Evolutionary conservation across 805 yeast genomes (phyloP).

Genomic region (Wilhelminamyces savonicus): DNA sequence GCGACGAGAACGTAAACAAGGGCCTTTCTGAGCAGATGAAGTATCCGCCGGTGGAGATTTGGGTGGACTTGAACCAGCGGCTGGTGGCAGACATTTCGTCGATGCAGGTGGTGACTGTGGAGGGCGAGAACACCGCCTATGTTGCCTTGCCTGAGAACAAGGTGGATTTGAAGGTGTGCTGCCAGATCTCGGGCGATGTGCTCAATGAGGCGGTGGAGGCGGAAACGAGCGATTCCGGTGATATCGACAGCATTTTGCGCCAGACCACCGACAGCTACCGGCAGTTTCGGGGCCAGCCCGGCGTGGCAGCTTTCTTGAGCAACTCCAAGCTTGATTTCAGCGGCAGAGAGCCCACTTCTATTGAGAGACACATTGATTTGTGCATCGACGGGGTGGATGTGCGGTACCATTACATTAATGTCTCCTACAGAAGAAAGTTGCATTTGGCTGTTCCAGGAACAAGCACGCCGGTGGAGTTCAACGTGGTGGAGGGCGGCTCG

Average conservation of each 20-base stretch:
- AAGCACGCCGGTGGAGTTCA: constrained; percentile 39
- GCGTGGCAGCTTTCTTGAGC: constrained; percentile 34
- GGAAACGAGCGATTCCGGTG: constrained; percentile 1
- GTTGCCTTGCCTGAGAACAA: constrained; percentile 35
- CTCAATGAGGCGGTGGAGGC: constrained; percentile 11
- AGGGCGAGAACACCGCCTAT: constrained; percentile 36
- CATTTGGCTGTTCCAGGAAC: too few relatives aligned
- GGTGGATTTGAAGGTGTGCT: constrained; percentile 41
- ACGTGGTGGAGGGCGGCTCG: constrained; percentile 50
- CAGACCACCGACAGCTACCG: constrained; percentile 19
- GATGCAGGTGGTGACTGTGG: constrained; percentile 38
- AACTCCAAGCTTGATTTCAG: constrained; percentile 33
- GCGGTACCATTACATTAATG: constrained; percentile 38
- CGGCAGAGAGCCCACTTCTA: constrained; percentile 26
- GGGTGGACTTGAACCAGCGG: constrained; percentile 40
- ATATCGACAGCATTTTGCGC: constrained; percentile 10
- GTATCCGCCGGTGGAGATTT: constrained; percentile 52
- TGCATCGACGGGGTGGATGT: constrained; percentile 31
- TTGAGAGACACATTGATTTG: constrained; percentile 35
- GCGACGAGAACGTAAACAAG: constrained; percentile 6
- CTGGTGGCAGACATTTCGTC: constrained; percentile 31
- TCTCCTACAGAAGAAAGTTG: constrained; percentile 39
- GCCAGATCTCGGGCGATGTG: constrained; percentile 31
- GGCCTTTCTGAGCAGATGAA: constrained; percentile 14
- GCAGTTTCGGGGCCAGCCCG: constrained; percentile 32